A percentile compares a stretch with the other conserved stretches of the same genome.
phyloP scores from a whole-genome alignment of 768 basidiomycete species.

The Xerocomellus chrysenteron region DNA sequence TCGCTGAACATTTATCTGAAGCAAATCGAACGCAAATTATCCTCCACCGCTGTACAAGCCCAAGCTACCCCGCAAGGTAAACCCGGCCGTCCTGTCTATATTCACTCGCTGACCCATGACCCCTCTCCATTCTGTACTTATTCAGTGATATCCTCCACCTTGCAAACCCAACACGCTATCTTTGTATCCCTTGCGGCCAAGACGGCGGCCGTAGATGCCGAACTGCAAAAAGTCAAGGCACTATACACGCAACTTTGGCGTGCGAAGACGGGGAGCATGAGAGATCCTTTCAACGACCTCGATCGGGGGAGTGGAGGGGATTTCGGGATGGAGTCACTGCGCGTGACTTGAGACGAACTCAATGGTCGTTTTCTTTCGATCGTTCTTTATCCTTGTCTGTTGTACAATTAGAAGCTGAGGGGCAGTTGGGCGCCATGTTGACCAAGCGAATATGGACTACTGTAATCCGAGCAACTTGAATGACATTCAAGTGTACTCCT shows the following conservation, averaged over 20 bases:
- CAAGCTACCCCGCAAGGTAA: slow-evolving; percentile 76
- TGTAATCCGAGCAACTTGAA: background rate
- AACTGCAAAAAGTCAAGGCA: slow-evolving; percentile 73
- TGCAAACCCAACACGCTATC: slow-evolving; percentile 76
- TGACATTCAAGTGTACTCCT: background rate
- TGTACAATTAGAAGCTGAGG: background rate
- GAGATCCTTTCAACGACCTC: slow-evolving; percentile 73
- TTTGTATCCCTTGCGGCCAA: slow-evolving; percentile 77
- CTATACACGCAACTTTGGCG: slow-evolving; percentile 80
- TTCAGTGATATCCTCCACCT: slow-evolving; percentile 67
- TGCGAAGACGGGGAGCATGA: slow-evolving; percentile 73
- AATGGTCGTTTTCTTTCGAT: background rate
- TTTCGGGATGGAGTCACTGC: slow-evolving; percentile 42
- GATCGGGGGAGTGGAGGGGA: slow-evolving; percentile 41
- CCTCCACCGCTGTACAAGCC: slow-evolving; percentile 59
- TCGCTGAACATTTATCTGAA: slow-evolving; percentile 4
- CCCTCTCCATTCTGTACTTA: background rate
- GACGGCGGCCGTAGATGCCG: slow-evolving; percentile 70
- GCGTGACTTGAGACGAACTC: slow-evolving; percentile 15
- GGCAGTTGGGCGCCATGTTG: background rate
- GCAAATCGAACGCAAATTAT: slow-evolving; percentile 77
- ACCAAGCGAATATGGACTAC: too few species aligned
- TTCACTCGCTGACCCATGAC: background rate
- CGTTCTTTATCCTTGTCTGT: background rate
- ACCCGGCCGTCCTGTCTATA: slow-evolving; percentile 3